Percentiles rank a stretch among this genome's conserved stretches.
phyloP scores from a whole-genome alignment of 73 alveolate species.

The Paramecium primaurelia region DNA sequence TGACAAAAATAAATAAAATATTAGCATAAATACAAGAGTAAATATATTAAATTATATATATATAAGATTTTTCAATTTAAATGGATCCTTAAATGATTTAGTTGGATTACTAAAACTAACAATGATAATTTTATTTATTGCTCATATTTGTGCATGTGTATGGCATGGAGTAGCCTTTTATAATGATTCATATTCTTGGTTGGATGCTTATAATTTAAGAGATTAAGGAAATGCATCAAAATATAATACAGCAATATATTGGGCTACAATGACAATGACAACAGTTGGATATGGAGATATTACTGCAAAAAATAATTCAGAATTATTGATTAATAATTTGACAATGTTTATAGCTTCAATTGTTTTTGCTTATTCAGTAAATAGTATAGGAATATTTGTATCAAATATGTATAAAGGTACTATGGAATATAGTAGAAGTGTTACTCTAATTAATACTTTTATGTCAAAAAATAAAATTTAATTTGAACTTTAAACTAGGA shows the following conservation, averaged over 20 bases:
- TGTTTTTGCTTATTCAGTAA: conserved; percentile 84
- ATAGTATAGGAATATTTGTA: conserved; percentile 81
- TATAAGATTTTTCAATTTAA: conserved; percentile 4
- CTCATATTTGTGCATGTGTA: conserved; percentile 32
- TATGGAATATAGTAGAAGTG: conserved; percentile 73
- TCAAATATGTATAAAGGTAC: conserved; percentile 67
- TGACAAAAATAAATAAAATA: conserved; percentile 25
- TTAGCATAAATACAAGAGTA: conserved; percentile 22
- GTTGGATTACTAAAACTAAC: conserved; percentile 12
- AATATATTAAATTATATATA: neutral
- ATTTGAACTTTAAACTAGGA: conserved; percentile 70
- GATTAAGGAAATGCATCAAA: neutral
- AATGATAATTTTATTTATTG: neutral
- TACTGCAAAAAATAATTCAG: conserved; percentile 74
- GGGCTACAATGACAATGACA: conserved; percentile 92
- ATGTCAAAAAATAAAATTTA: conserved; percentile 72
- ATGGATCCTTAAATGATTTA: conserved; percentile 41
- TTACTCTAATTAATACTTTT: conserved; percentile 72
- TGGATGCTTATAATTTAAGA: conserved; percentile 4
- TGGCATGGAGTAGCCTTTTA: conserved; percentile 48
- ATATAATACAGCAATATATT: conserved; percentile 79
- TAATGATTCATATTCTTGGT: neutral
- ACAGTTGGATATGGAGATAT: conserved; percentile 94
- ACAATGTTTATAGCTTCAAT: conserved; percentile 83
- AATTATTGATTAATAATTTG: conserved; percentile 65